Percentiles rank a stretch among this genome's conserved stretches.
Evolutionary conservation across 2,329 filamentous ascomycete species (phyloP).

Genomic region (Alternaria tenuissima): DNA sequence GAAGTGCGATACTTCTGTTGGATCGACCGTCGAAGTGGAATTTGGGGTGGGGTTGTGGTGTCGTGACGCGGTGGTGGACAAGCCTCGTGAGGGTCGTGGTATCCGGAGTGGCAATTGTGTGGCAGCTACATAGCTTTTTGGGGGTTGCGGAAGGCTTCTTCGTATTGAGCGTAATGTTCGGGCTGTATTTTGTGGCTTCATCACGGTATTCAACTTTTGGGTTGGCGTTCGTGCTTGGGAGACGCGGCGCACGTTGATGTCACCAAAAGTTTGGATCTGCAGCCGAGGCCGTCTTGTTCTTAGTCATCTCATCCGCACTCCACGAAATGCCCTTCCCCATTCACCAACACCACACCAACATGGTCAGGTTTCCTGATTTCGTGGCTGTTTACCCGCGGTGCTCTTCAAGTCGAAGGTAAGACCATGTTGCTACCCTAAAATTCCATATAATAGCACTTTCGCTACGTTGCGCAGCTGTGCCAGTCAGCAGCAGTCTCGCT

Average conservation of each 20-base stretch:
- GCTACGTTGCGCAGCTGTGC: not conserved
- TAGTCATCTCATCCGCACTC: not conserved
- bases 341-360: not conserved
- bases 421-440: too few relatives aligned
- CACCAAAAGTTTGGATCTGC: constrained; percentile 17
- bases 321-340: not conserved
- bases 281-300: not conserved
- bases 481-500: too few relatives aligned
- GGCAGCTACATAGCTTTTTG: not conserved
- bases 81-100: constrained; percentile 17
- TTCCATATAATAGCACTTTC: not conserved
- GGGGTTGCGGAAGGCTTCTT: not conserved
- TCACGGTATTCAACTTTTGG: constrained; percentile 2
- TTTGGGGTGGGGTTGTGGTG: constrained; percentile 27
- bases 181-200: constrained; percentile 19
- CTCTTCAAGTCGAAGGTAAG: too few relatives aligned
- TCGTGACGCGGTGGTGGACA: constrained; percentile 24
- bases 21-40: constrained; percentile 66
- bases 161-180: constrained; percentile 22
- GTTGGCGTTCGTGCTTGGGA: not conserved
- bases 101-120: not conserved
- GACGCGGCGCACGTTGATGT: constrained; percentile 19
- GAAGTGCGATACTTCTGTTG: constrained; percentile 92
- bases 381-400: not conserved
- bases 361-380: not conserved